A percentile compares a stretch with the other conserved stretches of the same genome.
These are phyloP conservation scores for Sungouiella thailandica DNA, from an alignment of 805 yeast species.

Conservation along the genomic window DNA sequence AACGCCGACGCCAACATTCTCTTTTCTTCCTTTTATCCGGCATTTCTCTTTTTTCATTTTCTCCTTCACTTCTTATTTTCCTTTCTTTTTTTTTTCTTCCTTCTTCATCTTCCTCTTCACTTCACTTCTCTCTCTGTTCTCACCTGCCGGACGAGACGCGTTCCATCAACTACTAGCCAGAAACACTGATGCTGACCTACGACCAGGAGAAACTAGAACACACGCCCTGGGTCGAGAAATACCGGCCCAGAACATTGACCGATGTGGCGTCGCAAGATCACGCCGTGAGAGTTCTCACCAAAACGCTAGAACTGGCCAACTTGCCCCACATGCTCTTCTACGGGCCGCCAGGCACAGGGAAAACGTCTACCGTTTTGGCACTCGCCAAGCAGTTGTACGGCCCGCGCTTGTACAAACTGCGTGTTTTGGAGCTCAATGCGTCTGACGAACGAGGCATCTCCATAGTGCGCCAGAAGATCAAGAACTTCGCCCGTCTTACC, in stretches of 20 bases:
- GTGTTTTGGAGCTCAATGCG: conserved; percentile 82
- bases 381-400: conserved; percentile 74
- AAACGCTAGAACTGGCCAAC: conserved; percentile 74
- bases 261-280: conserved; percentile 92
- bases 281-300: conserved; percentile 76
- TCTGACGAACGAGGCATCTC: conserved; percentile 90
- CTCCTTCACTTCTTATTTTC: too few species aligned
- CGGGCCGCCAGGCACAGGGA: conserved; percentile 94
- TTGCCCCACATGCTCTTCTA: conserved; percentile 88
- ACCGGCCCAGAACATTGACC: conserved; percentile 77
- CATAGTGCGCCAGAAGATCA: conserved; percentile 79
- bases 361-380: conserved; percentile 83
- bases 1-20: too few species aligned
- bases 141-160: too few species aligned
- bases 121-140: too few species aligned
- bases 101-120: too few species aligned
- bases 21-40: too few species aligned
- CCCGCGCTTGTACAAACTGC: conserved; percentile 57
- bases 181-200: conserved; percentile 22
- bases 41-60: too few species aligned
- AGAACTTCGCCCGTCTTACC: conserved; percentile 79
- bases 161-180: too few species aligned
- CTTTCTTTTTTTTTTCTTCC: too few species aligned
- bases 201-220: conserved; percentile 42
- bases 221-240: conserved; percentile 90